Conservation (phyloP, 352 stramenopile species). For the Hyaloperonospora brassicae region DNA sequence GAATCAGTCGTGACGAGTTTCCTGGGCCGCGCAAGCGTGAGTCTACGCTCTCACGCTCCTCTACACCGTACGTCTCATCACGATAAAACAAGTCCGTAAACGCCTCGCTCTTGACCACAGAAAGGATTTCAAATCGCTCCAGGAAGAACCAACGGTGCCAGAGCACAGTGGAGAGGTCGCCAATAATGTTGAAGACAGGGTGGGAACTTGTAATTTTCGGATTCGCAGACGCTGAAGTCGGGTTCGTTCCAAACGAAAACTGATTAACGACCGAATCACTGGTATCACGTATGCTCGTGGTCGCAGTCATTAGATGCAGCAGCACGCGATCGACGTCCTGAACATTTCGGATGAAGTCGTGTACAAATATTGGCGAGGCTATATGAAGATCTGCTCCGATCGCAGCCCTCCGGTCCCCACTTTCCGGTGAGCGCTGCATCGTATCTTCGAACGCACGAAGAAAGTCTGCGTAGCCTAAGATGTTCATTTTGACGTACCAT, state of each 20-base stretch:
- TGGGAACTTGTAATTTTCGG: constrained; percentile 49
- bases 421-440: constrained; percentile 20
- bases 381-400: constrained; percentile 9
- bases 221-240: constrained; percentile 16
- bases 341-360: constrained; percentile 79
- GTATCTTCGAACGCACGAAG: constrained; percentile 75
- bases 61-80: constrained; percentile 26
- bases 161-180: constrained; percentile 74
- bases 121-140: constrained; percentile 79
- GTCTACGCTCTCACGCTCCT: constrained; percentile 24
- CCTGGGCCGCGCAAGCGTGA: constrained; percentile 20
- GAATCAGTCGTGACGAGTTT: constrained; percentile 24
- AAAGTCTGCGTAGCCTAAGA: constrained; percentile 74
- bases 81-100: constrained; percentile 63
- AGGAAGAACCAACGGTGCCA: constrained; percentile 88
- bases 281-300: constrained; percentile 32
- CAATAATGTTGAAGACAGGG: constrained; percentile 86
- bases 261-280: constrained; percentile 45
- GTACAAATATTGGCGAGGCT: constrained; percentile 44
- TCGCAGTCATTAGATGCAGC: constrained; percentile 77
- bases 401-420: constrained; percentile 6
- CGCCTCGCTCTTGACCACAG: constrained; percentile 58
- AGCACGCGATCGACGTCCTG: constrained; percentile 82
- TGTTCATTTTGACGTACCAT: constrained; percentile 84
- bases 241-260: constrained; percentile 62